Evolutionary conservation across 129 eudicot genomes (phyloP), one percentile per base, ranked within the genome.

Genomic region (carrot (Daucus carota)): DNA sequence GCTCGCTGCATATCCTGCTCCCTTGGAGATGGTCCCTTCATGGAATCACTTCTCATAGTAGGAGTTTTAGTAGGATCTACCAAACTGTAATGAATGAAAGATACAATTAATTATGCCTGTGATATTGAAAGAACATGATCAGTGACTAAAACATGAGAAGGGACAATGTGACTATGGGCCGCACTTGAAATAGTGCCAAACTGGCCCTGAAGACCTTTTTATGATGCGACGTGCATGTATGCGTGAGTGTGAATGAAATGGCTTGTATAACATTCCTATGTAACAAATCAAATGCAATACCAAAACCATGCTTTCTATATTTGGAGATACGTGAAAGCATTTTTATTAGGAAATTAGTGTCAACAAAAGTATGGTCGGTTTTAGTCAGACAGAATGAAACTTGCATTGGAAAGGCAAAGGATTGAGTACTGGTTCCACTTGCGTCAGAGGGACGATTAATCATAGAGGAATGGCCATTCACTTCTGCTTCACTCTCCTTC

Each of bases 391-490:
- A 41, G 46, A 73, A 34, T 7, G 60, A 34, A 32, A 83, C 92
- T 83, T 68, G 84, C 92, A 41, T 75, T 47, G 84, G 72, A 20
- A 72, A 65, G 31, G 77, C 86, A 62, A 75, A 63, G 24, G 83
- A 43, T 78, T 44, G 48, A 32, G 6, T 45, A 7, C 71, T 72
- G 8, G 75, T 70, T 66, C 50, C 84, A 62, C 83, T 80, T 52
- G 68, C 77, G 72, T 81, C 80, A 42, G 86, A 68, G 24, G 43
- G 67, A 43, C 22, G 59, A 62, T 63, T 81, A 72, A 50, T 72
- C 45, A n/a, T 7, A 48, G 72, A 45, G 45, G 75, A 70, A 76
- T 77, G 66, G 22, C 54, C 40, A 22, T 75, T 43, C 24, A 40
- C 60, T 78, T 60, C 76, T 38, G 50, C 7, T 34, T 66, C 57